Evolutionary conservation across 1,139 yeast genomes (phyloP).

Genomic region (Pichia sp.): DNA sequence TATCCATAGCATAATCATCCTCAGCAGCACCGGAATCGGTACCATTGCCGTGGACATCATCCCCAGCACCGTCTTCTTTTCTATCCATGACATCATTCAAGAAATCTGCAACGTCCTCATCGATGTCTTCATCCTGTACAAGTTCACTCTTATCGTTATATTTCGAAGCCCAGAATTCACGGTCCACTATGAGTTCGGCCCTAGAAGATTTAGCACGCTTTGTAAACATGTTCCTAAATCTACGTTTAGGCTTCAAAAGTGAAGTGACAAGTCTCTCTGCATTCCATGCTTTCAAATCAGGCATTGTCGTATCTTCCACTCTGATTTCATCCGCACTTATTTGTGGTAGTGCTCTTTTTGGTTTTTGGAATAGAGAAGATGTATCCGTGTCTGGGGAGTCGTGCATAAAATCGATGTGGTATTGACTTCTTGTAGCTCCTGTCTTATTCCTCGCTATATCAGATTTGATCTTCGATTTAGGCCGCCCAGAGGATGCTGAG

Average conservation of each 20-base stretch:
- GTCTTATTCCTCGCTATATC: too few relatives aligned
- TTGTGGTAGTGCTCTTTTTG: conserved; percentile 34
- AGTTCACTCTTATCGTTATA: conserved; percentile 38
- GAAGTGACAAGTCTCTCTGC: conserved; percentile 61
- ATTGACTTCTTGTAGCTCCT: neutral
- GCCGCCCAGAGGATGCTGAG: too few relatives aligned
- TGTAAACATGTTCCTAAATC: conserved; percentile 8
- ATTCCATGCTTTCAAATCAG: conserved; percentile 69
- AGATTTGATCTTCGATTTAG: too few relatives aligned
- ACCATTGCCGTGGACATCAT: conserved; percentile 11
- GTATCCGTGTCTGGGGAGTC: conserved; percentile 34
- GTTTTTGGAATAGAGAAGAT: conserved; percentile 43
- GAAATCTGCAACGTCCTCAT: conserved; percentile 24
- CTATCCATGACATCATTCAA: conserved; percentile 20
- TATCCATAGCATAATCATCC: conserved; percentile 10
- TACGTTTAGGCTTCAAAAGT: conserved; percentile 55
- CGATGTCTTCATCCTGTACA: conserved; percentile 4
- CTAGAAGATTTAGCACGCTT: conserved; percentile 8
- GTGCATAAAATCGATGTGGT: conserved; percentile 36
- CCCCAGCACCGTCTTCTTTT: conserved; percentile 17
- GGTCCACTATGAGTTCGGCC: conserved; percentile 33
- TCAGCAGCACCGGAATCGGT: conserved; percentile 10
- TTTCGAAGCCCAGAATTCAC: conserved; percentile 67
- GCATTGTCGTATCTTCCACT: conserved; percentile 41
- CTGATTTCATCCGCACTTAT: conserved; percentile 32